These are phyloP conservation scores for Neolentinus lepideus DNA, from an alignment of 1,284 basidiomycete species.

Conservation along the genomic window DNA sequence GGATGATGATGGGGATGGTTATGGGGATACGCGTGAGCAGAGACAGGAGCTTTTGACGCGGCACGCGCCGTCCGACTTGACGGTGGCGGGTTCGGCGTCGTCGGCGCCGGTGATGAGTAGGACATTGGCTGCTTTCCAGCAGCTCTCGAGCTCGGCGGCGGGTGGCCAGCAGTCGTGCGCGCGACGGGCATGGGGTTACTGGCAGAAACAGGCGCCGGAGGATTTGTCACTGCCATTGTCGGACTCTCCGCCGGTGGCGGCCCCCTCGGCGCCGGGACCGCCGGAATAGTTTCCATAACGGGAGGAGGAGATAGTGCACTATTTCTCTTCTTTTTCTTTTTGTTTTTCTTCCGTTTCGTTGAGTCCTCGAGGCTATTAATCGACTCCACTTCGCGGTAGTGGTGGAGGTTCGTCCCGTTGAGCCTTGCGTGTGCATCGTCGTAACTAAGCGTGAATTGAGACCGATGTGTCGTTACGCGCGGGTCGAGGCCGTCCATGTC, in stretches of 20 bases:
- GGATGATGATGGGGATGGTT: slow-evolving; percentile 55
- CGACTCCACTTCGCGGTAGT: slow-evolving; percentile 11
- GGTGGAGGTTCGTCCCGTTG: neutral
- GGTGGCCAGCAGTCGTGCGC: slow-evolving; percentile 31
- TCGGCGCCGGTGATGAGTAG: slow-evolving; percentile 26
- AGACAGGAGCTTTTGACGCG: slow-evolving; percentile 62
- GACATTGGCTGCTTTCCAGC: slow-evolving; percentile 76
- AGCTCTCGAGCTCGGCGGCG: slow-evolving; percentile 56
- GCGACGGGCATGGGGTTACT: slow-evolving; percentile 34
- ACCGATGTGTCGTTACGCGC: slow-evolving; percentile 19
- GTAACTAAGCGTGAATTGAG: slow-evolving; percentile 30
- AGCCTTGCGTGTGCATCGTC: slow-evolving; percentile 23
- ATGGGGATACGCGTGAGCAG: slow-evolving; percentile 44
- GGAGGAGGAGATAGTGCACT: slow-evolving; percentile 11
- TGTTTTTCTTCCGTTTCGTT: slow-evolving; percentile 28
- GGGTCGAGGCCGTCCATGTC: slow-evolving; percentile 32
- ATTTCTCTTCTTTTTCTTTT: slow-evolving; percentile 28
- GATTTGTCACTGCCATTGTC: slow-evolving; percentile 28
- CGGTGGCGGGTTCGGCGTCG: slow-evolving; percentile 20
- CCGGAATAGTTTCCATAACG: slow-evolving; percentile 12
- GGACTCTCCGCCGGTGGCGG: slow-evolving; percentile 24
- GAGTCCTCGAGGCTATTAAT: slow-evolving; percentile 9
- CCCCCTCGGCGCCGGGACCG: slow-evolving; percentile 23
- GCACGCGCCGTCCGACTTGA: slow-evolving; percentile 38
- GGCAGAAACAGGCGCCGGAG: slow-evolving; percentile 32